Conservation (phyloP, 2,329 filamentous ascomycete genomes). For the Phyllosticta citrichinensis region DNA sequence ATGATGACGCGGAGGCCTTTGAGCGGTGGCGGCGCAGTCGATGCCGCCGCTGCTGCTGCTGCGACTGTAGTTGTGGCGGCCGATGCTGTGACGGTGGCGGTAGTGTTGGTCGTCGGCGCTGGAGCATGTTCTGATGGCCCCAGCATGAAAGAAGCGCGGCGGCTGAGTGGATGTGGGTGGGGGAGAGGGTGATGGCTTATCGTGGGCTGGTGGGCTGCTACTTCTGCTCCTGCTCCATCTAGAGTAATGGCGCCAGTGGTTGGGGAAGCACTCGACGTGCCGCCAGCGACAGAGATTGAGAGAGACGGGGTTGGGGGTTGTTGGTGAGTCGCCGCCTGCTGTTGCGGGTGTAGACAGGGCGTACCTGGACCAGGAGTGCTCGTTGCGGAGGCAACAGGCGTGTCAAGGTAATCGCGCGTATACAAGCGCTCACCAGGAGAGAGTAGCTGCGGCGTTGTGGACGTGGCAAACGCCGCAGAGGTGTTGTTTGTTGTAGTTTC, state of each 20-base stretch:
- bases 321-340: neutral
- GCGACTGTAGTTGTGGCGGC: neutral
- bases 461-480: neutral
- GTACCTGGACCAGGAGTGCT: conserved; percentile 1
- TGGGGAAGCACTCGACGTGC: neutral
- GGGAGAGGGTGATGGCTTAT: conserved; percentile 54
- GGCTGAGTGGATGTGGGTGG: neutral
- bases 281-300: neutral
- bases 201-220: conserved; percentile 25
- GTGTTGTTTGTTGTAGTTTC: neutral
- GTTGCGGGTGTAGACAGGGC: neutral
- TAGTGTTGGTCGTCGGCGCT: neutral
- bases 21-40: conserved; percentile 38
- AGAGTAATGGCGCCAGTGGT: neutral
- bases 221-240: neutral
- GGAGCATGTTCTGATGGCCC: neutral
- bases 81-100: neutral
- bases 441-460: neutral
- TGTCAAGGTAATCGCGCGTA: conserved; percentile 7
- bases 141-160: neutral
- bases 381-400: neutral
- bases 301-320: neutral
- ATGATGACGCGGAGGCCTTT: conserved; percentile 70
- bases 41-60: neutral
- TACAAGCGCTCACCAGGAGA: neutral